Evolutionary conservation across 2,329 filamentous ascomycete genomes (phyloP).

Genomic region (Chrysoporthe austroafricana): DNA sequence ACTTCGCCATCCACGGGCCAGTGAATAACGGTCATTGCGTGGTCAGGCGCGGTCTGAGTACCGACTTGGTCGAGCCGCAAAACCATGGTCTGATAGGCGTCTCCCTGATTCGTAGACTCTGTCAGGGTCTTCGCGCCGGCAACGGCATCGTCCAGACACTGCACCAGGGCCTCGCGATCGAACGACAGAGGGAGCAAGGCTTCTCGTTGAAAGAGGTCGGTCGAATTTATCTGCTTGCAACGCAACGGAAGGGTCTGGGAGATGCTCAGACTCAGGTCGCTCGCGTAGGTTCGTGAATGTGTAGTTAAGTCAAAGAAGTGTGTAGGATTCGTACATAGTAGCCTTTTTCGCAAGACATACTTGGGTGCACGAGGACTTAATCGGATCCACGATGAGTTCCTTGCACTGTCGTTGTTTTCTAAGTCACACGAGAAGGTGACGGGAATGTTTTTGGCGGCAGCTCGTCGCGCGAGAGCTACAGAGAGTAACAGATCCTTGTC

Average conservation of each 20-base stretch:
- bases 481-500: not conserved
- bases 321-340: not conserved
- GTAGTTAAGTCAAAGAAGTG: constrained; percentile 9
- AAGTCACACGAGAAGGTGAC: not conserved
- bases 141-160: not conserved
- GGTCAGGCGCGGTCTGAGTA: not conserved
- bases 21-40: not conserved
- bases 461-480: not conserved
- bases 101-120: not conserved
- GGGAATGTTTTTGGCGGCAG: not conserved
- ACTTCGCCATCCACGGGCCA: constrained; percentile 9
- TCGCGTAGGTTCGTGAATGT: not conserved
- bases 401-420: not conserved
- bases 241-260: not conserved
- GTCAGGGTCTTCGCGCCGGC: not conserved
- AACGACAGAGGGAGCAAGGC: not conserved
- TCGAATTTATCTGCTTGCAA: not conserved
- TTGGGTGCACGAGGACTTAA: not conserved
- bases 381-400: not conserved
- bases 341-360: not conserved
- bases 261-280: not conserved
- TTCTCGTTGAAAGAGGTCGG: not conserved
- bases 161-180: not conserved
- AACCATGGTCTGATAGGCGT: not conserved
- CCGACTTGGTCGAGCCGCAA: not conserved